These are phyloP conservation scores for Ophiostoma quercus DNA, from an alignment of 2,329 filamentous ascomycete species.

Conservation along the genomic window DNA sequence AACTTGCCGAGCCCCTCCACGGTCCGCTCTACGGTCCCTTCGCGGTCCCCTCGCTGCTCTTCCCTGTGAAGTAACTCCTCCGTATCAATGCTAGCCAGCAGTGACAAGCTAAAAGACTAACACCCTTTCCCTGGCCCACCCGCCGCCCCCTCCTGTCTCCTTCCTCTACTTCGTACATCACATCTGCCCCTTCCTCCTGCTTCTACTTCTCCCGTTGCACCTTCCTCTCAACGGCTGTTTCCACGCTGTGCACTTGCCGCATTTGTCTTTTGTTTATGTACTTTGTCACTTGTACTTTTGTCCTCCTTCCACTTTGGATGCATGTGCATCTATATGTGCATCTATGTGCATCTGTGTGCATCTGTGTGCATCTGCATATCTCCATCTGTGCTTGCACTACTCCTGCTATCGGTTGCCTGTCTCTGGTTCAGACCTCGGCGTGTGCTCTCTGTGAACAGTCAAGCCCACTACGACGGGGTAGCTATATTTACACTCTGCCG, in stretches of 20 bases:
- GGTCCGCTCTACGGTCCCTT: not conserved
- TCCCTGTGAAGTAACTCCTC: not conserved
- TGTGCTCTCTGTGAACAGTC: not conserved
- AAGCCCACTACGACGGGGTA: not conserved
- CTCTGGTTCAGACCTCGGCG: not conserved
- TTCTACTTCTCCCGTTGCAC: not conserved
- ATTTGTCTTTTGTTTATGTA: not conserved
- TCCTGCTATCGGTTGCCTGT: not conserved
- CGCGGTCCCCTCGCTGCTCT: not conserved
- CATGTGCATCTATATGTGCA: not conserved
- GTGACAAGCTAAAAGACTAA: not conserved
- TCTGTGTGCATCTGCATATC: not conserved
- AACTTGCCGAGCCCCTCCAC: slow-evolving; percentile 15
- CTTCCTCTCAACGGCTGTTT: not conserved
- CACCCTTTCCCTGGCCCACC: not conserved
- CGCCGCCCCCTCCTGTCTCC: not conserved
- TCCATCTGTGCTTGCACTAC: slow-evolving; percentile 3
- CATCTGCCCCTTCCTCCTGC: not conserved
- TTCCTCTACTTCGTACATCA: not conserved
- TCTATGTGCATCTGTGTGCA: not conserved
- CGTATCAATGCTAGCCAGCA: not conserved
- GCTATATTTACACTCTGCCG: not conserved
- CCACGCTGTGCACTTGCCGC: not conserved
- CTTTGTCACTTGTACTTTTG: not conserved
- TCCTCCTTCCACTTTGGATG: not conserved